A percentile compares a stretch with the other conserved stretches of the same genome.
Conservation (phyloP, 2,329 filamentous ascomycete species). For the Pestalotiopsis sp. region DNA sequence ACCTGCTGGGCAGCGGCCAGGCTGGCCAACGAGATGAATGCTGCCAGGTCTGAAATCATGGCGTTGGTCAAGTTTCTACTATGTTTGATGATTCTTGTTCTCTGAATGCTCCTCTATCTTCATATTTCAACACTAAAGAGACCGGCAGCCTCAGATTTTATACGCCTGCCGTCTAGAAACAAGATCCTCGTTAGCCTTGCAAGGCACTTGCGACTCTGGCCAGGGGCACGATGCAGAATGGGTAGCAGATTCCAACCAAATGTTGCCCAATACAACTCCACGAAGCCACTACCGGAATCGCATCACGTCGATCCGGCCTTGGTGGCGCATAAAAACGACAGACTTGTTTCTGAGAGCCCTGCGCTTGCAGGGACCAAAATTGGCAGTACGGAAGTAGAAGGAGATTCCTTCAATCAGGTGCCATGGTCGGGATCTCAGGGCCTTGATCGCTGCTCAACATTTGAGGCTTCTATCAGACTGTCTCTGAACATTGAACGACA, state of each 20-base stretch:
- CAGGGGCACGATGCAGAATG: neutral
- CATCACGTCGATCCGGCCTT: neutral
- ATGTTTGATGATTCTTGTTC: neutral
- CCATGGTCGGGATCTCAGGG: neutral
- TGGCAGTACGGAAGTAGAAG: neutral
- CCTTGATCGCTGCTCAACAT: neutral
- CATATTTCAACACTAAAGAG: neutral
- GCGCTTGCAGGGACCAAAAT: neutral
- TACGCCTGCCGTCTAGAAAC: neutral
- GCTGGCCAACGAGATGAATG: conserved; percentile 1
- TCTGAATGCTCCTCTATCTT: neutral
- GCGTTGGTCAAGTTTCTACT: neutral
- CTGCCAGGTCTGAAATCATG: neutral
- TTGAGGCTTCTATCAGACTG: neutral
- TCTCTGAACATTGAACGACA: neutral
- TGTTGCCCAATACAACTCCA: neutral
- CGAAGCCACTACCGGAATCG: neutral
- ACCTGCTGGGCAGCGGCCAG: conserved; percentile 44
- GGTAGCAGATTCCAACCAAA: neutral
- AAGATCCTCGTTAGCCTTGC: neutral
- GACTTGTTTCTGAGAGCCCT: neutral
- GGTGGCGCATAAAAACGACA: neutral
- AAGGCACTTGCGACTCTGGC: neutral
- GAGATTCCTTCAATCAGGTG: conserved; percentile 4
- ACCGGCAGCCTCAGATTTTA: neutral